Evolutionary conservation across 2,329 filamentous ascomycete species (phyloP).

Genomic region (Thyridium curvatum): DNA sequence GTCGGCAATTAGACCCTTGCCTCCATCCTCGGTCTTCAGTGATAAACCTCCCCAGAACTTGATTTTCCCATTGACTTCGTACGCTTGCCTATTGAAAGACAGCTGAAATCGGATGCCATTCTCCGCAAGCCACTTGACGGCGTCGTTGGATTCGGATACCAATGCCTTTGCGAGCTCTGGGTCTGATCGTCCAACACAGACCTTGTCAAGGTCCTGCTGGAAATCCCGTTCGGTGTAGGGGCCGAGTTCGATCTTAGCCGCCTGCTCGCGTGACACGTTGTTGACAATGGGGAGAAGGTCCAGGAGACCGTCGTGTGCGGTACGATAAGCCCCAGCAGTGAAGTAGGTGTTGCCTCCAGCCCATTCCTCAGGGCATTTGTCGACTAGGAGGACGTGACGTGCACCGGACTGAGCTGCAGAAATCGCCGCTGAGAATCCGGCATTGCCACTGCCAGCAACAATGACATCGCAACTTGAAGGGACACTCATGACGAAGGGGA

Average conservation of each 20-base stretch:
- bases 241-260: conserved; percentile 47
- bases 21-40: conserved; percentile 52
- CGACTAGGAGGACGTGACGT: conserved; percentile 44
- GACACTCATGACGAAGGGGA: no score
- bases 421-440: conserved; percentile 54
- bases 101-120: conserved; percentile 53
- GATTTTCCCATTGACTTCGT: conserved; percentile 51
- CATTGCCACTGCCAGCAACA: conserved; percentile 58
- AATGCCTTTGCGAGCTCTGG: conserved; percentile 38
- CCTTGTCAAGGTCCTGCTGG: conserved; percentile 44
- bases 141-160: conserved; percentile 41
- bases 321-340: conserved; percentile 59
- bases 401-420: conserved; percentile 44
- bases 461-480: conserved; percentile 31
- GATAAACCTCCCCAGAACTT: conserved; percentile 63
- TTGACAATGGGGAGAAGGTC: conserved; percentile 57
- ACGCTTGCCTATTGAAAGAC: conserved; percentile 60
- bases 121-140: conserved; percentile 48
- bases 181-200: conserved; percentile 50
- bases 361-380: conserved; percentile 53
- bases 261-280: conserved; percentile 42
- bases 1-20: conserved; percentile 50
- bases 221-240: conserved; percentile 52
- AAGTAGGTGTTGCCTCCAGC: conserved; percentile 60
- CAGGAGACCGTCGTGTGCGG: conserved; percentile 43